phyloP scores from a whole-genome alignment of 2,329 filamentous ascomycete species.

The Alternaria alternata region DNA sequence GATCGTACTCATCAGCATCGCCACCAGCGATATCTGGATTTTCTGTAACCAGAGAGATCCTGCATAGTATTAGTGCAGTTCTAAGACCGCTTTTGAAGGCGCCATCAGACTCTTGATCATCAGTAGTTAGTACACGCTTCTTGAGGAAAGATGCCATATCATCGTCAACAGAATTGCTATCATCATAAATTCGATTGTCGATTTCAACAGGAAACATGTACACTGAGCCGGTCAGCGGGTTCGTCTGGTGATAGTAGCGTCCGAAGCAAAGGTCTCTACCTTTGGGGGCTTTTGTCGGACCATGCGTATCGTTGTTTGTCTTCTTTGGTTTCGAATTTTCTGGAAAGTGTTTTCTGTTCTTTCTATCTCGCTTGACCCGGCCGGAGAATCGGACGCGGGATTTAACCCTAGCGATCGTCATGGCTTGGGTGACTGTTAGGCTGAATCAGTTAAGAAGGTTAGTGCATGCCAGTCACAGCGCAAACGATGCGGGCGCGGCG shows the following conservation, averaged over 20 bases:
- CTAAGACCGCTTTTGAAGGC: not conserved
- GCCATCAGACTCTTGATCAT: not conserved
- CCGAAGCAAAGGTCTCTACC: not conserved
- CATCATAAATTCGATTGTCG: not conserved
- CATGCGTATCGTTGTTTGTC: not conserved
- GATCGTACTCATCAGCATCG: not conserved
- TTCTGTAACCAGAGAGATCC: not conserved
- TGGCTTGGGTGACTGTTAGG: not conserved
- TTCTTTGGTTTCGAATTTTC: not conserved
- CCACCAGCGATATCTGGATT: not conserved
- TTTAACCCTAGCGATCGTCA: slow-evolving; percentile 6
- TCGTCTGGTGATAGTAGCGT: not conserved
- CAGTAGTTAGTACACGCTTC: slow-evolving; percentile 1
- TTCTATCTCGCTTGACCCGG: not conserved
- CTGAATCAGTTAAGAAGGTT: not conserved
- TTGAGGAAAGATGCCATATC: not conserved
- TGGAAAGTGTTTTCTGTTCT: not conserved
- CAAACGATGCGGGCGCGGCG: not conserved
- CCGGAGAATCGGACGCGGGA: slow-evolving; percentile 1
- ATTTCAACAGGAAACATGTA: not conserved
- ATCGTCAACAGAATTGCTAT: not conserved
- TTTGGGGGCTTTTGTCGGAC: not conserved
- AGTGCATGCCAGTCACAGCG: not conserved
- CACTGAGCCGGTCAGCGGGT: slow-evolving; percentile 7
- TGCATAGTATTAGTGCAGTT: not conserved